Percentiles rank a stretch among this genome's conserved stretches.
These are phyloP conservation scores for Copromyces sp. DNA, from an alignment of 495 filamentous ascomycete genomes.

Conservation along the genomic window DNA sequence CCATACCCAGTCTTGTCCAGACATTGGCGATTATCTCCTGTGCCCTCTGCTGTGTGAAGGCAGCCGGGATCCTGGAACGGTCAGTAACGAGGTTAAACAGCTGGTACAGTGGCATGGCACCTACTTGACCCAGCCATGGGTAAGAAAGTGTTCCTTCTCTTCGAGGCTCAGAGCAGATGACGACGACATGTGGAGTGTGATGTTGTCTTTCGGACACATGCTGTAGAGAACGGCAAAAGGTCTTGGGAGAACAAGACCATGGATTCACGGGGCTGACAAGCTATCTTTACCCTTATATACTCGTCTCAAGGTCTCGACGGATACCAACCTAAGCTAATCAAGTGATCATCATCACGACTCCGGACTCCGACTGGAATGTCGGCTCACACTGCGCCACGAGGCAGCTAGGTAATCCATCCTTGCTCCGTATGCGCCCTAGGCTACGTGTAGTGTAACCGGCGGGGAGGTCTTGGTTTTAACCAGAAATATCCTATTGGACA, in stretches of 20 bases:
- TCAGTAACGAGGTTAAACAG: background rate
- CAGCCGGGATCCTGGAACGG: slow-evolving; percentile 16
- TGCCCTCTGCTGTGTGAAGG: slow-evolving; percentile 53
- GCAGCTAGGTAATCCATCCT: background rate
- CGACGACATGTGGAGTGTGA: slow-evolving; percentile 17
- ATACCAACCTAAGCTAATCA: background rate
- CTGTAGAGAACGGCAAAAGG: background rate
- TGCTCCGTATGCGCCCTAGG: background rate
- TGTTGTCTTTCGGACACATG: background rate
- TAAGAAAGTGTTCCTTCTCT: slow-evolving; percentile 56
- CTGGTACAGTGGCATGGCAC: background rate
- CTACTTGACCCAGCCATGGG: slow-evolving; percentile 53
- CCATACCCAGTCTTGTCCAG: slow-evolving; percentile 62
- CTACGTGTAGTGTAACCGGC: background rate
- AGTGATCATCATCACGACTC: background rate
- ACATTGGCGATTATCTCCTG: slow-evolving; percentile 45
- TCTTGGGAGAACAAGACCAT: background rate
- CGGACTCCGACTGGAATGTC: background rate
- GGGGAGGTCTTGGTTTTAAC: slow-evolving; percentile 6
- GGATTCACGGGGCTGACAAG: background rate
- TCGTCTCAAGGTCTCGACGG: background rate
- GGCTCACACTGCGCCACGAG: background rate
- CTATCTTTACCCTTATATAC: background rate
- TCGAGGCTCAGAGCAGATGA: slow-evolving; percentile 42
- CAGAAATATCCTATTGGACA: slow-evolving; percentile 9